Conservation (phyloP, 2,329 filamentous ascomycete genomes). For the Cercospora sp. region DNA sequence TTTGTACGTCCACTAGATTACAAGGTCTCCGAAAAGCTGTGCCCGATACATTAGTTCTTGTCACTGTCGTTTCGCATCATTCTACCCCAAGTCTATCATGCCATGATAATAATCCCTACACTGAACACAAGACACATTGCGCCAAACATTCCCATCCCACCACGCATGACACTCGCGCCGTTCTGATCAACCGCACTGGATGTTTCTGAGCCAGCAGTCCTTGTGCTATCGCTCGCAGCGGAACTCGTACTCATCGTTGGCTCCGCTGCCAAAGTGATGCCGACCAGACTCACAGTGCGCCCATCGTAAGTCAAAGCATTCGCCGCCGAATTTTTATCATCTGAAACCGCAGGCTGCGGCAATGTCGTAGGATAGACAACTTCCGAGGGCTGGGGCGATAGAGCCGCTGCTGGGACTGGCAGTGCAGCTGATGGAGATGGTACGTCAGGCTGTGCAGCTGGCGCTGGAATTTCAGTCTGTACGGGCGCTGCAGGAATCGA, state of each 20-base stretch:
- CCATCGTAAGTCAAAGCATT: conserved; percentile 14
- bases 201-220: background rate
- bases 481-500: background rate
- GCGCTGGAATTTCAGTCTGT: background rate
- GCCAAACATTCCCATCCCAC: background rate
- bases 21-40: background rate
- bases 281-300: conserved; percentile 16
- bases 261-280: conserved; percentile 19
- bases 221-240: background rate
- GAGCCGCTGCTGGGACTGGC: background rate
- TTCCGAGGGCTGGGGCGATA: background rate
- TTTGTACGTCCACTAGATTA: background rate
- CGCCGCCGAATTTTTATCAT: background rate
- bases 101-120: background rate
- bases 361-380: background rate
- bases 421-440: background rate
- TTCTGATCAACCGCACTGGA: background rate
- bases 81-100: background rate
- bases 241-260: background rate
- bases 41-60: background rate
- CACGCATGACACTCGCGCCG: background rate
- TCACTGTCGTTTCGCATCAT: background rate
- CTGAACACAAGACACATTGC: background rate
- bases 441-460: background rate
- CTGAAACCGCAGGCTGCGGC: background rate